These are phyloP conservation scores for Panicum miliaceum DNA, from an alignment of 176 grass and related monocot genomes.

Conservation along the genomic window DNA sequence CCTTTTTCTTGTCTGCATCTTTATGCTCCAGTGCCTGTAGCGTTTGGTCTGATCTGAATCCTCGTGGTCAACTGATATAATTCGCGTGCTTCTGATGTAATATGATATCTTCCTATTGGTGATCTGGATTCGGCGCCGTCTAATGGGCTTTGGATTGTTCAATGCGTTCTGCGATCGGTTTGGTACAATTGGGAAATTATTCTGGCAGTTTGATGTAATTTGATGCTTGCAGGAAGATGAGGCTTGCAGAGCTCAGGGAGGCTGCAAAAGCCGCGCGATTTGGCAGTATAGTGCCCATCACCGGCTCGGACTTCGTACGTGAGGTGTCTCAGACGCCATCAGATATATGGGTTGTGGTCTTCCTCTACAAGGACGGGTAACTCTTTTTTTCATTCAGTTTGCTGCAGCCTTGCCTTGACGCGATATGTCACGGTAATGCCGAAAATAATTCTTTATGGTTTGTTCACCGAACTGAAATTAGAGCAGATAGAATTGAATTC, in stretches of 20 bases:
- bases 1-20: not conserved
- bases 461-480: not conserved
- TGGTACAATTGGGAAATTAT: not conserved
- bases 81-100: constrained; percentile 1
- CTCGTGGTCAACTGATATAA: not conserved
- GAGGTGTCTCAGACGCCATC: constrained; percentile 89
- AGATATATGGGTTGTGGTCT: constrained; percentile 94
- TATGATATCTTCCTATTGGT: not conserved
- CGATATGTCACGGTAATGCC: not conserved
- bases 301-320: constrained; percentile 84
- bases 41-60: constrained; percentile 7
- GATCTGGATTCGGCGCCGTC: not conserved
- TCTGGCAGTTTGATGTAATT: not conserved
- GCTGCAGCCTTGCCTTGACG: not conserved
- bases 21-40: not conserved
- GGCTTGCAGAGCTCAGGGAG: constrained; percentile 83
- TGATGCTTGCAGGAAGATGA: constrained; percentile 70
- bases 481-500: not conserved
- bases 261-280: constrained; percentile 65
- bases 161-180: not conserved
- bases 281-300: constrained; percentile 69
- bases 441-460: not conserved
- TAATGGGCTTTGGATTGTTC: not conserved
- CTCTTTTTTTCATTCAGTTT: not conserved
- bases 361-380: constrained; percentile 97